Conservation (phyloP, 2,329 filamentous ascomycete species). For the Penicillium freii region DNA sequence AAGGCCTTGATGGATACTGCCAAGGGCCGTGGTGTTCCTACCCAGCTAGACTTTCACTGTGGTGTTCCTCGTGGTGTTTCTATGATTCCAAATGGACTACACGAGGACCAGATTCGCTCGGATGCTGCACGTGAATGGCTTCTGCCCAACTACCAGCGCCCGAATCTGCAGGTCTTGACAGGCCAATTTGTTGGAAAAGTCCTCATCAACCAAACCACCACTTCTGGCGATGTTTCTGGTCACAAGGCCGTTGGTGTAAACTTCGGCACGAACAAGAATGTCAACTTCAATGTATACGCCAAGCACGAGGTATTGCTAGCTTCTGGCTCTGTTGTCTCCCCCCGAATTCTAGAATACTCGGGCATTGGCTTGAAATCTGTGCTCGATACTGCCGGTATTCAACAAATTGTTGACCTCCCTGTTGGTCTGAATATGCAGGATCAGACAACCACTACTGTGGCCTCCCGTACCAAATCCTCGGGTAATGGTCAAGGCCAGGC, state of each 20-base stretch:
- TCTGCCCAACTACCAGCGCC: not conserved
- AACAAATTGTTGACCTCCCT: not conserved
- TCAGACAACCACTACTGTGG: not conserved
- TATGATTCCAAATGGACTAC: not conserved
- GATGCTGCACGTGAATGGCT: not conserved
- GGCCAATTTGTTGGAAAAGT: not conserved
- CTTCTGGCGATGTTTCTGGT: not conserved
- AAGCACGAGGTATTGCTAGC: not conserved
- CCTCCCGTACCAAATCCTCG: not conserved
- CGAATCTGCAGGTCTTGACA: not conserved
- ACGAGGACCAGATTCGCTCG: not conserved
- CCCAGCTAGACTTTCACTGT: not conserved
- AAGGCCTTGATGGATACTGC: too few species aligned
- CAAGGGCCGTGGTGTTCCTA: not conserved
- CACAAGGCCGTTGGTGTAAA: not conserved
- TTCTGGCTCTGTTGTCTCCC: not conserved
- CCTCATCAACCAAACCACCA: not conserved
- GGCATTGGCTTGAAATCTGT: not conserved
- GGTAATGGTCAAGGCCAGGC: not conserved
- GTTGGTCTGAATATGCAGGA: not conserved
- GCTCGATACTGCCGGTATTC: not conserved
- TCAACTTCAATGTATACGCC: not conserved
- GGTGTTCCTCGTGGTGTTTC: not conserved
- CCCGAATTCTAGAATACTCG: not conserved
- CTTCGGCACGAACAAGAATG: not conserved